Percentiles rank a stretch among this genome's conserved stretches.
phyloP scores from a whole-genome alignment of 192 early-diverging fungal genomes.

The Rhizophlyctis rosea region DNA sequence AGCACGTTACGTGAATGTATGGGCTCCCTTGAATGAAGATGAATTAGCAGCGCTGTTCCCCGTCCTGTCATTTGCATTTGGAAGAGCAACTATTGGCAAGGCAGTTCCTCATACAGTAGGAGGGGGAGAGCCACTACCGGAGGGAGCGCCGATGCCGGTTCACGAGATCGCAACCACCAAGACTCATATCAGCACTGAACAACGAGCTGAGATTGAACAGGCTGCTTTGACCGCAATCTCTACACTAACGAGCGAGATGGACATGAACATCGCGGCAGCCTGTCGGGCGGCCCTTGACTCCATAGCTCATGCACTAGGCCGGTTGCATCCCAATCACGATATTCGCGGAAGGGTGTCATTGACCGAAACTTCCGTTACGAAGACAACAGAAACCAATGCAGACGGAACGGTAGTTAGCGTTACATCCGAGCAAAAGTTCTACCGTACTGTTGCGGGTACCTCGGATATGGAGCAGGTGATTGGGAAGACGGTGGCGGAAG shows the following conservation, averaged over 20 bases:
- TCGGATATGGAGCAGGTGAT: slow-evolving; percentile 3
- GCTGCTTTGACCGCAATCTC: slow-evolving; percentile 15
- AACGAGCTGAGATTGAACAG: slow-evolving; percentile 22
- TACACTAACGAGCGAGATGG: slow-evolving; percentile 7
- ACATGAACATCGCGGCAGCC: slow-evolving; percentile 23
- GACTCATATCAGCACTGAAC: not conserved
- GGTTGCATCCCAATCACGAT: slow-evolving; percentile 27
- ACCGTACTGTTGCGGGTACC: slow-evolving; percentile 22
- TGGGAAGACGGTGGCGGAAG: not conserved
- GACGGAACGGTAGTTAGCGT: not conserved
- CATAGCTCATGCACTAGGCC: slow-evolving; percentile 17
- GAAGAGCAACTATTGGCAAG: too few species aligned
- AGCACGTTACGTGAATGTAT: too few species aligned
- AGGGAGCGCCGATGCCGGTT: too few species aligned
- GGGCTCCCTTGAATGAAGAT: not conserved
- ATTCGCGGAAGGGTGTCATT: slow-evolving; percentile 26
- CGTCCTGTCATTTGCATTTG: too few species aligned
- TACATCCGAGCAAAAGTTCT: slow-evolving; percentile 14
- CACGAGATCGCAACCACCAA: too few species aligned
- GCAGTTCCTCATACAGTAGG: too few species aligned
- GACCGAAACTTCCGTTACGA: slow-evolving; percentile 16
- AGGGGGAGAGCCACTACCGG: too few species aligned
- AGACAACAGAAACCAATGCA: not conserved
- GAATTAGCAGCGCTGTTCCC: not conserved
- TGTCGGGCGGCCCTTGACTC: slow-evolving; percentile 21